These are phyloP conservation scores for Protomyces inouyei DNA, from an alignment of 1,139 yeast genomes.

Conservation along the genomic window DNA sequence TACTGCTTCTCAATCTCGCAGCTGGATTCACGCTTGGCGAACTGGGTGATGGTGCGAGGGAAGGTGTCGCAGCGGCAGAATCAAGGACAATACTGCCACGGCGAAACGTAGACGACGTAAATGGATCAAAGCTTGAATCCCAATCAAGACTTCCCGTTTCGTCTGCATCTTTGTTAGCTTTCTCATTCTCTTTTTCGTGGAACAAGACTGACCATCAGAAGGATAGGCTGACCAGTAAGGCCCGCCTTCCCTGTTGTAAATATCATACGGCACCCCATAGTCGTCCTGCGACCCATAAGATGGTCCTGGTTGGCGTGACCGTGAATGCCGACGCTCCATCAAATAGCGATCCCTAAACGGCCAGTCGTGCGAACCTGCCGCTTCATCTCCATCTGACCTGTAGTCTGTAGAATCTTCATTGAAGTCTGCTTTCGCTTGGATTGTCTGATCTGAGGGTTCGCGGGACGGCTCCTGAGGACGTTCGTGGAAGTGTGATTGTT, in stretches of 20 bases:
- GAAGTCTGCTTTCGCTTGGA: neutral
- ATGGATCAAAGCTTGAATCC: constrained; percentile 21
- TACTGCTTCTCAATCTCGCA: constrained; percentile 13
- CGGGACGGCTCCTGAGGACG: neutral
- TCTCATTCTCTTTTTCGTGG: neutral
- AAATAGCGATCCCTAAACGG: neutral
- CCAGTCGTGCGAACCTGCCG: neutral
- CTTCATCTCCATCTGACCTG: neutral
- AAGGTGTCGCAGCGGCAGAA: constrained; percentile 23
- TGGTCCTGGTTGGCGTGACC: neutral
- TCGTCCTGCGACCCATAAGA: neutral
- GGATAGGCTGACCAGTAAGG: neutral
- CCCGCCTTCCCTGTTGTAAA: neutral
- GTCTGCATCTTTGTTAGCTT: neutral
- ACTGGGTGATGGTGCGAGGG: constrained; percentile 5
- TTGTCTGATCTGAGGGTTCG: neutral
- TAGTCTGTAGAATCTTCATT: neutral
- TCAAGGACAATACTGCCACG: constrained; percentile 24
- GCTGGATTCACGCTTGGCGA: constrained; percentile 9
- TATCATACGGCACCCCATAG: neutral
- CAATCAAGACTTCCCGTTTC: constrained; percentile 17
- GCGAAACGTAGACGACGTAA: constrained; percentile 19
- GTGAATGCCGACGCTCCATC: neutral
- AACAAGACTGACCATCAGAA: neutral
- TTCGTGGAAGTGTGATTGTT: neutral